These are phyloP conservation scores for Globisporangium uncinulatum DNA, from an alignment of 352 stramenopile genomes.

Conservation along the genomic window DNA sequence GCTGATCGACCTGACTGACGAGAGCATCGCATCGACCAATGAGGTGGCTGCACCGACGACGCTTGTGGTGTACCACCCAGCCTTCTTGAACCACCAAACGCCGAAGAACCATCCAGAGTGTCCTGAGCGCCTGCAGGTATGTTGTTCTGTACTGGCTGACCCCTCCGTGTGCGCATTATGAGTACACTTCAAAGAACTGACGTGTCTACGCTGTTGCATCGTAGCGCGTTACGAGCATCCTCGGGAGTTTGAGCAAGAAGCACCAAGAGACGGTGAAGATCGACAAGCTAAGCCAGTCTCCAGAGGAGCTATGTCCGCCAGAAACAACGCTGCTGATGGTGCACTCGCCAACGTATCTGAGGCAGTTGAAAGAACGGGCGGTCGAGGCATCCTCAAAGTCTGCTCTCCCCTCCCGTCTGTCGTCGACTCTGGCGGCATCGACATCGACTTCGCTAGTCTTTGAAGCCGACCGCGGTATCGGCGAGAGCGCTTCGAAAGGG, in stretches of 20 bases:
- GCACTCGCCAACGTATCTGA: constrained; percentile 77
- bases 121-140: constrained; percentile 71
- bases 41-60: constrained; percentile 40
- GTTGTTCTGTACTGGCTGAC: constrained; percentile 11
- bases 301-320: constrained; percentile 63
- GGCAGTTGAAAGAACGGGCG: constrained; percentile 63
- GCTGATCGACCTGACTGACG: constrained; percentile 72
- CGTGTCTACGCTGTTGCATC: not conserved
- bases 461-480: constrained; percentile 67
- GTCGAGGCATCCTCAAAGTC: constrained; percentile 43
- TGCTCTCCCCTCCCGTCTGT: constrained; percentile 16
- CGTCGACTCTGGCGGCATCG: constrained; percentile 27
- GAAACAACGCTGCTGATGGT: constrained; percentile 77
- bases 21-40: constrained; percentile 24
- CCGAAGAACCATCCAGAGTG: constrained; percentile 80
- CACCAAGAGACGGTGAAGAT: constrained; percentile 66
- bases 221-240: constrained; percentile 66
- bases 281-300: constrained; percentile 55
- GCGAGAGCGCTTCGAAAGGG: constrained; percentile 30
- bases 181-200: not conserved
- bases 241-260: constrained; percentile 55
- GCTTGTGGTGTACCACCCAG: constrained; percentile 74
- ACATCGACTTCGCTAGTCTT: constrained; percentile 59
- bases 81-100: constrained; percentile 83
- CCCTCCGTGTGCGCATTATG: too few relatives aligned